phyloP scores from a whole-genome alignment of 2,329 filamentous ascomycete species.

The Stemphylium vesicarium region DNA sequence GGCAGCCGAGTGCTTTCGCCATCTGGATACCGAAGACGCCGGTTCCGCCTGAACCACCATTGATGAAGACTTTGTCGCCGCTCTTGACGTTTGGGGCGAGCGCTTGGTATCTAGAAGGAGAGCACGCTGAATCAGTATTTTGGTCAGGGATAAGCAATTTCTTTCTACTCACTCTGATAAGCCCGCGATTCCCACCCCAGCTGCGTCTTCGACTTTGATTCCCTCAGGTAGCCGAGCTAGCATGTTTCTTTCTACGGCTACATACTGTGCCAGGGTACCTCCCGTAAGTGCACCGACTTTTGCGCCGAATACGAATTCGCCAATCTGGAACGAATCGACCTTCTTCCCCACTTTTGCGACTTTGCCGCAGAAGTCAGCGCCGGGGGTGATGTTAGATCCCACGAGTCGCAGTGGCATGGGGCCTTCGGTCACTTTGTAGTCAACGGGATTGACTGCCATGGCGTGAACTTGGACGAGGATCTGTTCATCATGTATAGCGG shows the following conservation, averaged over 20 bases:
- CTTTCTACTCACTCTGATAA: conserved; percentile 43
- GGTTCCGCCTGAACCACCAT: conserved; percentile 68
- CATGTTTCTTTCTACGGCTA: conserved; percentile 32
- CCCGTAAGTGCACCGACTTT: conserved; percentile 37
- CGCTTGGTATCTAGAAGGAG: conserved; percentile 32
- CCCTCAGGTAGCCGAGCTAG: conserved; percentile 34
- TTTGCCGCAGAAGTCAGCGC: conserved; percentile 60
- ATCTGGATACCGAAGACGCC: conserved; percentile 69
- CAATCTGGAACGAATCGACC: conserved; percentile 40
- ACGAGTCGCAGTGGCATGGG: conserved; percentile 38
- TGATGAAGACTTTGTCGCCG: conserved; percentile 65
- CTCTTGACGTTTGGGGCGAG: conserved; percentile 47
- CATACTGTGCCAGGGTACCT: conserved; percentile 50
- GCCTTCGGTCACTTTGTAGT: conserved; percentile 68
- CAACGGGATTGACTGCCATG: conserved; percentile 65
- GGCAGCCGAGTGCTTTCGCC: conserved; percentile 65
- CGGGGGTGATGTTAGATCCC: conserved; percentile 50
- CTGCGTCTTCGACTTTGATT: conserved; percentile 43
- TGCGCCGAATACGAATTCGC: conserved; percentile 51
- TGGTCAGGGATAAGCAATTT: background rate
- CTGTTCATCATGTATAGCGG: conserved; percentile 50
- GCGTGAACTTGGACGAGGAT: conserved; percentile 63
- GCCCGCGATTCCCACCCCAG: conserved; percentile 46
- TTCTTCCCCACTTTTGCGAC: conserved; percentile 49
- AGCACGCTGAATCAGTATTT: background rate